phyloP scores from a whole-genome alignment of 495 filamentous ascomycete species.

The Penicilliopsis zonata region DNA sequence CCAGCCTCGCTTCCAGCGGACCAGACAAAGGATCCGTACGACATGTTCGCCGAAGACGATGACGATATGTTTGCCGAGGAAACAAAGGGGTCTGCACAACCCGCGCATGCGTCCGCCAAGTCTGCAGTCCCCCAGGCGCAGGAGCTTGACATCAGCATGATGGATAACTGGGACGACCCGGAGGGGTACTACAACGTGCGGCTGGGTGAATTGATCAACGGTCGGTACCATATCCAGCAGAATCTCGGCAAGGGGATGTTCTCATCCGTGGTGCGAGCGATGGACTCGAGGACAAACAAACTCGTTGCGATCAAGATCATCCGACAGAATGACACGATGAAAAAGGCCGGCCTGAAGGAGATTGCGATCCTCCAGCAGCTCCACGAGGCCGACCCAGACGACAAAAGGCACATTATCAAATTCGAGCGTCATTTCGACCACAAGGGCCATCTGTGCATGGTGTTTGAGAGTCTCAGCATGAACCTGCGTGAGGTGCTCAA shows the following conservation, averaged over 20 bases:
- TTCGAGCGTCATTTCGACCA: slow-evolving; percentile 83
- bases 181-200: slow-evolving; percentile 94
- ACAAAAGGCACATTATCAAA: slow-evolving; percentile 86
- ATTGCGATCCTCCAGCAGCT: slow-evolving; percentile 83
- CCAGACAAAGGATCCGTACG: slow-evolving; percentile 52
- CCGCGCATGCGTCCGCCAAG: slow-evolving; percentile 31
- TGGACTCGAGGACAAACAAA: slow-evolving; percentile 58
- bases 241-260: slow-evolving; percentile 94
- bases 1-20: slow-evolving; percentile 20
- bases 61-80: slow-evolving; percentile 79
- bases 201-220: slow-evolving; percentile 76
- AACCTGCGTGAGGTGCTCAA: slow-evolving; percentile 93
- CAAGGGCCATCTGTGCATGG: slow-evolving; percentile 90
- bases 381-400: slow-evolving; percentile 68
- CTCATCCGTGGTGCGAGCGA: slow-evolving; percentile 86
- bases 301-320: slow-evolving; percentile 89
- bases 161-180: slow-evolving; percentile 87
- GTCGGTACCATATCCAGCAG: slow-evolving; percentile 75
- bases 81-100: slow-evolving; percentile 29
- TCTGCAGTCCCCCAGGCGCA: slow-evolving; percentile 42
- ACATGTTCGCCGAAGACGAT: slow-evolving; percentile 93
- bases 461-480: slow-evolving; percentile 87
- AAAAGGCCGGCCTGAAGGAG: slow-evolving; percentile 88
- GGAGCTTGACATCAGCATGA: slow-evolving; percentile 66
- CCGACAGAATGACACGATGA: slow-evolving; percentile 85